These are phyloP conservation scores for Exophiala calicioides DNA, from an alignment of 2,329 filamentous ascomycete species.

Conservation along the genomic window DNA sequence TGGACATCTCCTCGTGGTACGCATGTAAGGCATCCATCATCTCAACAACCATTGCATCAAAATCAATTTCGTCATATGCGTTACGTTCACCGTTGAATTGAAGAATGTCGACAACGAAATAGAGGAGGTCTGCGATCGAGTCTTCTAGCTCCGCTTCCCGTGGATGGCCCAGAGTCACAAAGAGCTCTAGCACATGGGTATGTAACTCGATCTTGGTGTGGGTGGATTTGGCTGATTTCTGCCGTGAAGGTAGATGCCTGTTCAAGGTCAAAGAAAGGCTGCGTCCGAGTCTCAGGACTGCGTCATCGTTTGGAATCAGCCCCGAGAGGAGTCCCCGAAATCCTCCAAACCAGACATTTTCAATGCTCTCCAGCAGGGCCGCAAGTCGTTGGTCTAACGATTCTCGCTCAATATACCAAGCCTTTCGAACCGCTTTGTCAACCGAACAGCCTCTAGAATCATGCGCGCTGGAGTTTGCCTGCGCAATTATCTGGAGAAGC, in stretches of 20 bases:
- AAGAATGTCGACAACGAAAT: slow-evolving; percentile 93
- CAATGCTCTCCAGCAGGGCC: slow-evolving; percentile 79
- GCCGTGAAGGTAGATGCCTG: slow-evolving; percentile 81
- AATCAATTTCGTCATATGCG: slow-evolving; percentile 96
- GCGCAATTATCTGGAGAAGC: slow-evolving; percentile 76
- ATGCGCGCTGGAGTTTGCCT: slow-evolving; percentile 83
- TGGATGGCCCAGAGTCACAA: slow-evolving; percentile 77
- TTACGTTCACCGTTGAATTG: slow-evolving; percentile 97
- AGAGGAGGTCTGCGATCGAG: slow-evolving; percentile 84
- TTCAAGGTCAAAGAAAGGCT: slow-evolving; percentile 78
- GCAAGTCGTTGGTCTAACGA: slow-evolving; percentile 74
- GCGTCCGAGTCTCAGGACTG: slow-evolving; percentile 73
- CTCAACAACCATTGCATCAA: slow-evolving; percentile 86
- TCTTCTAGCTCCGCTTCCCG: slow-evolving; percentile 79
- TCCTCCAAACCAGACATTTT: slow-evolving; percentile 91
- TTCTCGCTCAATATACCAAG: slow-evolving; percentile 89
- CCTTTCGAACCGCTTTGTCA: slow-evolving; percentile 68
- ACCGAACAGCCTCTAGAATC: slow-evolving; percentile 57
- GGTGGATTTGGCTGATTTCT: slow-evolving; percentile 54
- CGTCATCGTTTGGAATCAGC: slow-evolving; percentile 60
- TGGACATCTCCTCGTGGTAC: slow-evolving; percentile 63
- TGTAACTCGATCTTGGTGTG: slow-evolving; percentile 58
- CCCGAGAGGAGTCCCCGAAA: slow-evolving; percentile 94
- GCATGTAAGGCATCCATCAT: slow-evolving; percentile 78
- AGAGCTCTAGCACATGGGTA: slow-evolving; percentile 76